Conservation (phyloP, 345 rosid genomes). For the Angophora floribunda region DNA sequence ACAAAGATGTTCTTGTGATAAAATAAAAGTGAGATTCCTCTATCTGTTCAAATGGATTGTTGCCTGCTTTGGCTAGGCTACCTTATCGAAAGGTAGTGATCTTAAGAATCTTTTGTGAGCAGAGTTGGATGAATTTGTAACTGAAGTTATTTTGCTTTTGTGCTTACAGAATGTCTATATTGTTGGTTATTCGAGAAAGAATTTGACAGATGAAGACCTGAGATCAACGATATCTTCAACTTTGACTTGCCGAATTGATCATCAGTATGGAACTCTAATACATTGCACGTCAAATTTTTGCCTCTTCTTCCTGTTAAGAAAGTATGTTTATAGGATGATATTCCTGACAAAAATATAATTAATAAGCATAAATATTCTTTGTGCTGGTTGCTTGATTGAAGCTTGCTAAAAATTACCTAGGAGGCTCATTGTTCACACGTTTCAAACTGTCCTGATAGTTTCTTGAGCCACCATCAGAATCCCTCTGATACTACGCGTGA, state of each 20-base stretch:
- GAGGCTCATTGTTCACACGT: not conserved
- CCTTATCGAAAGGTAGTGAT: not conserved
- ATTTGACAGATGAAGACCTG: slow-evolving; percentile 56
- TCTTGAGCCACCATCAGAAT: not conserved
- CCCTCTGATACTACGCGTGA: not conserved
- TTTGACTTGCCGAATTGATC: slow-evolving; percentile 70
- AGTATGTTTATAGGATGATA: not conserved
- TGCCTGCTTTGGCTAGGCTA: not conserved
- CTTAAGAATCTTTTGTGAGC: not conserved
- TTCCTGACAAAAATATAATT: not conserved
- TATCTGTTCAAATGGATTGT: not conserved
- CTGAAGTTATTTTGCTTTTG: not conserved
- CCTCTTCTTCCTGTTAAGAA: not conserved
- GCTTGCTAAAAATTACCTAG: not conserved
- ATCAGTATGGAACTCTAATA: slow-evolving; percentile 32
- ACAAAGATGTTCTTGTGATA: not conserved
- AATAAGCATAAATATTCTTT: not conserved
- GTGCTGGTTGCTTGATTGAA: not conserved
- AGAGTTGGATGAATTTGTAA: not conserved
- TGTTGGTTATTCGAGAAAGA: slow-evolving; percentile 70
- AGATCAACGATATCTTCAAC: slow-evolving; percentile 61
- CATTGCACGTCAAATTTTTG: not conserved
- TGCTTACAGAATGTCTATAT: slow-evolving; percentile 51
- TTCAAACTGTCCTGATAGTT: not conserved
- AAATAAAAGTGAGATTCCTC: not conserved